Base-by-base conservation (phyloP, 306 rosid genomes). In the Casuarina cunninghamiana region DNA sequence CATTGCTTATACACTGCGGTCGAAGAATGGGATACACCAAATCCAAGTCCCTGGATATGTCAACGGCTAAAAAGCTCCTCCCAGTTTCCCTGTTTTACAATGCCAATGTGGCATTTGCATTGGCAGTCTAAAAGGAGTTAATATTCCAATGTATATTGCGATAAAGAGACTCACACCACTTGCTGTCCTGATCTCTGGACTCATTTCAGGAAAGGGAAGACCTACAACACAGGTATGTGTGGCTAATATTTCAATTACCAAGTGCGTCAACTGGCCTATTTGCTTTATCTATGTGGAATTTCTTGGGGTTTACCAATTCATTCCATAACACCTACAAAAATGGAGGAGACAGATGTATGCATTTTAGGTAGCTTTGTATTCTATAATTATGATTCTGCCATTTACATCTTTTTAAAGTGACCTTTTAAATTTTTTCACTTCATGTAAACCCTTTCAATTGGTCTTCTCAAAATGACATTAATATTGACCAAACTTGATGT, bases 91-190 rank as follows among this genome's bases (percentile, higher is more conserved):
- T 96, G 45, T 96, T 93, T 87, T 96, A 96, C 58, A 96, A 96
- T 79, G 99, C 96, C 17, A 96, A 96, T 80, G 99, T 96, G 3
- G 97, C 97, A 2, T 96, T 96, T 90, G 96, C 99, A 73, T 51
- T 95, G 88, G 99, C 99, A 15, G 99, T 79, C 83, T 96, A 85
- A 96, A 93, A 87, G 99, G 99, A 79, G 96, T 96, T 49, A 93
- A 96, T 75, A 95, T 95, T 74, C 97, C 99, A 4, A 95, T 95
- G 99, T 95, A 93, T 66, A 96, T 96, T 77, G 98, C 99, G 6
- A 96, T 96, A 53, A 96, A 93, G 89, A 91, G 99, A 84, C 96
- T 96, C 83, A 96, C 99, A 38, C 99, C 98, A 0, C 99, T 96
- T 68, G 94, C 99, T 43, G 99, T 96, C 45, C 90, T 96, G 49